Conservation (phyloP, 768 basidiomycete genomes). For the Mycena olivaceomarginata region DNA sequence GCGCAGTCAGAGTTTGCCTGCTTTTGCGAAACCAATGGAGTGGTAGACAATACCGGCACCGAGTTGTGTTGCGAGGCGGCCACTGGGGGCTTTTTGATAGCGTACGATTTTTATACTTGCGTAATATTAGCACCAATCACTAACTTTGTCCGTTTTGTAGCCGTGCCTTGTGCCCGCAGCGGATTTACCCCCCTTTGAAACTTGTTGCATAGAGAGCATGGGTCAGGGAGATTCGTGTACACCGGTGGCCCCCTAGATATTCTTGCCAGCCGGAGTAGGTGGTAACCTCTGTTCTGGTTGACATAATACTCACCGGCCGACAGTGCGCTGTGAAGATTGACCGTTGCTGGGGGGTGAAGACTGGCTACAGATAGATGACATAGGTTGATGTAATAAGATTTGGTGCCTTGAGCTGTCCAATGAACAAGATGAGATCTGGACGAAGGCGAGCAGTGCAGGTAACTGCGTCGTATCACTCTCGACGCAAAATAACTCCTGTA, state of each 20-base stretch:
- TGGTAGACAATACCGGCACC: background rate
- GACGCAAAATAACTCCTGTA: no score
- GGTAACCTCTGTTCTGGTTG: background rate
- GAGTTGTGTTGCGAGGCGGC: slow-evolving; percentile 6
- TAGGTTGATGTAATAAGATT: background rate
- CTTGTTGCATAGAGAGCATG: slow-evolving; percentile 5
- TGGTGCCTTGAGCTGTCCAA: no score
- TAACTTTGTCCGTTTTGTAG: background rate
- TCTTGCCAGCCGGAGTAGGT: background rate
- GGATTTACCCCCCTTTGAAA: background rate
- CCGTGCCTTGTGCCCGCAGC: background rate
- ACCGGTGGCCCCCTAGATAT: no score
- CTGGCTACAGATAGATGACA: background rate
- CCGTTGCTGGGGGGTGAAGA: background rate
- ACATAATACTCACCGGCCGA: slow-evolving; percentile 4
- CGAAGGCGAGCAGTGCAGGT: no score
- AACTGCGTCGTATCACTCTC: no score
- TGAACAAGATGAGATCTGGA: no score
- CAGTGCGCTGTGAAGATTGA: background rate
- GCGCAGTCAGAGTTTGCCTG: slow-evolving; percentile 2
- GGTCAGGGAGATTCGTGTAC: slow-evolving; percentile 6
- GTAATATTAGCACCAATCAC: background rate
- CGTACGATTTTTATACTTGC: background rate
- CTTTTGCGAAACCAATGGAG: slow-evolving; percentile 6
- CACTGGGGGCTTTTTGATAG: slow-evolving; percentile 3